A percentile compares a stretch with the other conserved stretches of the same genome.
These are phyloP conservation scores for Biscogniauxia marginata DNA, from an alignment of 2,329 filamentous ascomycete genomes.

Conservation along the genomic window DNA sequence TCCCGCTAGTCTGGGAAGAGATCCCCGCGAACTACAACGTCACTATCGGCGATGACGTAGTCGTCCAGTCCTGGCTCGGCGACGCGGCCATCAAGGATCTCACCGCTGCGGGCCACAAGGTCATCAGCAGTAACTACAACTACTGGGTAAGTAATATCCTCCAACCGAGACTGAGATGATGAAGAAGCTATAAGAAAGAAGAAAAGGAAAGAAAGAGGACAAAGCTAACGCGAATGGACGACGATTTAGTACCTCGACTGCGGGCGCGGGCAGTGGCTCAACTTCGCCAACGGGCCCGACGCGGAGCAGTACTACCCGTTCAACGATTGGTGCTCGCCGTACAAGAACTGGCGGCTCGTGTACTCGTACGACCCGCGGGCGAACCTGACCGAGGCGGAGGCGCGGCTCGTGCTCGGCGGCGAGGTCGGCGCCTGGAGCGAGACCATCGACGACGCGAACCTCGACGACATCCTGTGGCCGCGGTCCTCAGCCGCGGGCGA, in stretches of 20 bases:
- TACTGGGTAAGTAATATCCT: slow-evolving; percentile 73
- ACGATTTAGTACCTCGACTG: slow-evolving; percentile 72
- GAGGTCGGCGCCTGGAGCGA: slow-evolving; percentile 83
- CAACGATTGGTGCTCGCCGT: slow-evolving; percentile 76
- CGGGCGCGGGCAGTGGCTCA: slow-evolving; percentile 75
- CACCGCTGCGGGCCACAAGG: slow-evolving; percentile 64
- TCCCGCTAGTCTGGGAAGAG: slow-evolving; percentile 85
- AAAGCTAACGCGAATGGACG: slow-evolving; percentile 21
- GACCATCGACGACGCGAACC: slow-evolving; percentile 70
- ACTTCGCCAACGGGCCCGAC: slow-evolving; percentile 59
- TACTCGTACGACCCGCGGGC: slow-evolving; percentile 76
- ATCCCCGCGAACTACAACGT: slow-evolving; percentile 78
- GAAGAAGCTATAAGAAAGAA: background rate
- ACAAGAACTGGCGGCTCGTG: slow-evolving; percentile 77
- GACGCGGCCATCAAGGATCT: slow-evolving; percentile 59
- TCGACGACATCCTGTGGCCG: slow-evolving; percentile 79
- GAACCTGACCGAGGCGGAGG: slow-evolving; percentile 59
- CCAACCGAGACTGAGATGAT: too few species aligned
- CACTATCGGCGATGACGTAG: slow-evolving; percentile 65
- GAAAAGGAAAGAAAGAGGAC: slow-evolving; percentile 1
- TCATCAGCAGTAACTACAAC: slow-evolving; percentile 73
- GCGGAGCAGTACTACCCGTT: slow-evolving; percentile 64
- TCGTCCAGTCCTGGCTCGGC: slow-evolving; percentile 78
- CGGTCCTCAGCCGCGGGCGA: slow-evolving; percentile 72
- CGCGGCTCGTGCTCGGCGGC: slow-evolving; percentile 72